A percentile compares a stretch with the other conserved stretches of the same genome.
These are phyloP conservation scores for Physcia stellaris DNA, from an alignment of 495 filamentous ascomycete species.

Conservation along the genomic window DNA sequence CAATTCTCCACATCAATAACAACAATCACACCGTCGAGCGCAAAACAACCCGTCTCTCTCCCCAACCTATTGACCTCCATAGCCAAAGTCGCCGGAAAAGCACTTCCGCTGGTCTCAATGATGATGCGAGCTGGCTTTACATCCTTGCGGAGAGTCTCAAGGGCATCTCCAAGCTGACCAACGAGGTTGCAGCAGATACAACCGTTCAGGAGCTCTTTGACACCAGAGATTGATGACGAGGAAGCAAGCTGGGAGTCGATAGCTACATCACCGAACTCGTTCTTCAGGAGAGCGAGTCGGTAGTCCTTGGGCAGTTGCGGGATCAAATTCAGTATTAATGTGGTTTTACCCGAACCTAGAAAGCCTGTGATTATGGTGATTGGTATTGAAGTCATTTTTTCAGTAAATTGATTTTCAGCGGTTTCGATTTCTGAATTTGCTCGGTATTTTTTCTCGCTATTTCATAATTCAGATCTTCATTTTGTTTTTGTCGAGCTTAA, in stretches of 20 bases:
- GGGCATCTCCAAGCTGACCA: constrained; percentile 70
- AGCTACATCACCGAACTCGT: constrained; percentile 92
- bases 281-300: constrained; percentile 88
- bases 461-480: no score
- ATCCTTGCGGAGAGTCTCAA: constrained; percentile 49
- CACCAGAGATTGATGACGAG: constrained; percentile 69
- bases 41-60: constrained; percentile 48
- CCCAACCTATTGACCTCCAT: constrained; percentile 81
- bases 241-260: constrained; percentile 84
- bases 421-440: no score
- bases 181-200: constrained; percentile 99
- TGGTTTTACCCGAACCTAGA: constrained; percentile 83
- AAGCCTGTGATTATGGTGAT: constrained; percentile 94
- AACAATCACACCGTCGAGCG: constrained; percentile 78
- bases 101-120: constrained; percentile 80
- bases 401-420: no score
- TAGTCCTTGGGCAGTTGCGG: constrained; percentile 69
- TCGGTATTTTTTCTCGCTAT: no score
- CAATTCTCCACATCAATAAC: constrained; percentile 98
- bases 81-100: constrained; percentile 81
- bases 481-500: no score
- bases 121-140: constrained; percentile 69
- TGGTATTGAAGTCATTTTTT: constrained; percentile 53
- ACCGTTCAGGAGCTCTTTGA: constrained; percentile 82
- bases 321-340: constrained; percentile 76